Conservation (phyloP, 2,329 filamentous ascomycete genomes). For the Fusarium metavorans region DNA sequence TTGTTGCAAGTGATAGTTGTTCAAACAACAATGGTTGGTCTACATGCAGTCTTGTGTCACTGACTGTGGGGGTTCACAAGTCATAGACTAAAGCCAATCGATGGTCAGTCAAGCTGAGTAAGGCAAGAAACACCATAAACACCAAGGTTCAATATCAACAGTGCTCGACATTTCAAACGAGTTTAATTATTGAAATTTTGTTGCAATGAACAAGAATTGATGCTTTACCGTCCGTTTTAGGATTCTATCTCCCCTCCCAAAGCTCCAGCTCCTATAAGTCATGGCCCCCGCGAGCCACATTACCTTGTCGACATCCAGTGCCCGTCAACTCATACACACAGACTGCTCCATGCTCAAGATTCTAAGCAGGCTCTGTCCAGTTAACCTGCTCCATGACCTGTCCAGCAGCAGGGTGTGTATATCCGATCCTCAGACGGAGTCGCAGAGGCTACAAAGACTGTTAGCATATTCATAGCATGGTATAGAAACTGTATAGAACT, state of each 20-base stretch:
- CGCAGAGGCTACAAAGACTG: conserved; percentile 74
- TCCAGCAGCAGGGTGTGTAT: conserved; percentile 75
- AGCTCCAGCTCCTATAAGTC: conserved; percentile 30
- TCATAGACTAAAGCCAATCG: background rate
- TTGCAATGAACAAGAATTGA: conserved; percentile 23
- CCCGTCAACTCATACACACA: conserved; percentile 6
- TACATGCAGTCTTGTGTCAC: background rate
- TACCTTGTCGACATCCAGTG: conserved; percentile 26
- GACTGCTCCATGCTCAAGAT: background rate
- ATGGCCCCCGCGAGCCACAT: conserved; percentile 27
- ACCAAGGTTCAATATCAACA: background rate
- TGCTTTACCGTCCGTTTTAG: conserved; percentile 42
- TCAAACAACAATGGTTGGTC: background rate
- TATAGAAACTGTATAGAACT: conserved; percentile 58
- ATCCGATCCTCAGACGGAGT: conserved; percentile 87
- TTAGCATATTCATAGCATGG: conserved; percentile 1
- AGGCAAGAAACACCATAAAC: conserved; percentile 7
- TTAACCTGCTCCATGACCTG: conserved; percentile 92
- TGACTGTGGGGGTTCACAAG: conserved; percentile 24
- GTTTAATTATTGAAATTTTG: conserved; percentile 18
- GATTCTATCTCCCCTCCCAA: conserved; percentile 40
- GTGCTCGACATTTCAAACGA: conserved; percentile 3
- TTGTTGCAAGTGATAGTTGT: background rate
- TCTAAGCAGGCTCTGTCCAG: conserved; percentile 83
- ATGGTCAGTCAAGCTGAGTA: conserved; percentile 22